phyloP scores from a whole-genome alignment of 2,329 filamentous ascomycete genomes.

The Diaporthe sp. region DNA sequence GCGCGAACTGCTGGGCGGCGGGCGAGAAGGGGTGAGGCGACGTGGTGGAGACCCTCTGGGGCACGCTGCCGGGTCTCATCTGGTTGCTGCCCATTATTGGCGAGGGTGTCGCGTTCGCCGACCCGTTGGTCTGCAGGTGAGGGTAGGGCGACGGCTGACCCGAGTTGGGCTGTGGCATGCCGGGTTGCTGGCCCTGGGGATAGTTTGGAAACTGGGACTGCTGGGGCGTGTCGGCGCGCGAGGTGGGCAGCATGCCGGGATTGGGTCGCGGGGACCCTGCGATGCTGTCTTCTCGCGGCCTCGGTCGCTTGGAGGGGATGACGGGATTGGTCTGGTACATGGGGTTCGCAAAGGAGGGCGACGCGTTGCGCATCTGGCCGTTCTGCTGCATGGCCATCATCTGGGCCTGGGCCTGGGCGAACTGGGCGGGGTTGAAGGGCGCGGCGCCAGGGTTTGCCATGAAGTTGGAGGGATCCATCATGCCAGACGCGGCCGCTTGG shows the following conservation, averaged over 20 bases:
- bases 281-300: slow-evolving; percentile 86
- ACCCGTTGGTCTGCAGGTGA: slow-evolving; percentile 85
- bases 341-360: slow-evolving; percentile 82
- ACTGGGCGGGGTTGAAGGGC: slow-evolving; percentile 74
- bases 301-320: slow-evolving; percentile 89
- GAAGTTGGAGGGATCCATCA: slow-evolving; percentile 77
- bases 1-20: slow-evolving; percentile 74
- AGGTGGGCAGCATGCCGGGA: slow-evolving; percentile 80
- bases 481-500: slow-evolving; percentile 60
- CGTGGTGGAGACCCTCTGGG: slow-evolving; percentile 88
- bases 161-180: slow-evolving; percentile 73
- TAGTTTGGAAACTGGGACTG: slow-evolving; percentile 81
- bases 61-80: slow-evolving; percentile 76
- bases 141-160: slow-evolving; percentile 80
- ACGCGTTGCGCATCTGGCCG: slow-evolving; percentile 85
- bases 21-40: slow-evolving; percentile 94
- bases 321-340: slow-evolving; percentile 88
- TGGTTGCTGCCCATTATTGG: slow-evolving; percentile 88
- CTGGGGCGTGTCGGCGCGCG: slow-evolving; percentile 93
- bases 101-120: slow-evolving; percentile 89
- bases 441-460: slow-evolving; percentile 66
- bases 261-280: slow-evolving; percentile 85
- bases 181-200: slow-evolving; percentile 61
- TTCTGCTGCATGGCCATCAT: slow-evolving; percentile 78
- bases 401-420: slow-evolving; percentile 63